Percentiles rank a stretch among this genome's conserved stretches.
Conservation (phyloP, 1,284 basidiomycete genomes). For the Puccinia horiana region DNA sequence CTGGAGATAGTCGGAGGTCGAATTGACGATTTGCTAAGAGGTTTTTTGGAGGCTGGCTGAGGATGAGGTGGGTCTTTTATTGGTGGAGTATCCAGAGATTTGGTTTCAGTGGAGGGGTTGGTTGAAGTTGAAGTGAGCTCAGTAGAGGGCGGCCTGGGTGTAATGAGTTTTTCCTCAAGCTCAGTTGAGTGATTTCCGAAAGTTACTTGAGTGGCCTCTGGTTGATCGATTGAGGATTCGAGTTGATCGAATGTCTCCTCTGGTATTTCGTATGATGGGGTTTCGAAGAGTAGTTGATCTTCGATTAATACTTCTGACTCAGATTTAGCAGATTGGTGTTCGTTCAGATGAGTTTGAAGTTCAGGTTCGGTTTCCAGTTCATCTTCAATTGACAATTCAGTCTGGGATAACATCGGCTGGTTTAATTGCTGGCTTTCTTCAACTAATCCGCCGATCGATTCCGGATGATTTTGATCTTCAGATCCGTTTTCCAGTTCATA, state of each 20-base stretch:
- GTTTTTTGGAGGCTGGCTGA: not conserved
- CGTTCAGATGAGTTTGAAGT: not conserved
- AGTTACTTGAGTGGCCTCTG: not conserved
- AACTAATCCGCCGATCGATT: too few relatives aligned
- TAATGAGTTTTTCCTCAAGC: not conserved
- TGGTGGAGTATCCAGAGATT: not conserved
- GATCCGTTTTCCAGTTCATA: not conserved
- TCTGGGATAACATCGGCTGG: too few relatives aligned
- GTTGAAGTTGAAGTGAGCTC: not conserved
- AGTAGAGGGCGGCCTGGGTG: not conserved
- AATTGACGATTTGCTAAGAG: not conserved
- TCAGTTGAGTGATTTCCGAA: not conserved
- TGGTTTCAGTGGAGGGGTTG: not conserved
- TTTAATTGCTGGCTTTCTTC: not conserved
- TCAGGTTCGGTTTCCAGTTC: not conserved
- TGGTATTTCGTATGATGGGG: slow-evolving; percentile 1
- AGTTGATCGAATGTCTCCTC: not conserved
- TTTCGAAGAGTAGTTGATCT: not conserved
- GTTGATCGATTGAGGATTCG: not conserved
- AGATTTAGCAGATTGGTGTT: not conserved
- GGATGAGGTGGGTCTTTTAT: not conserved
- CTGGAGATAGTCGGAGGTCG: not conserved
- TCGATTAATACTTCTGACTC: not conserved
- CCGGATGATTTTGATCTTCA: too few relatives aligned
- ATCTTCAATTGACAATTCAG: not conserved